Base-by-base conservation (phyloP, 1,139 yeast genomes). In the Scheffersomyces segobiensis region DNA sequence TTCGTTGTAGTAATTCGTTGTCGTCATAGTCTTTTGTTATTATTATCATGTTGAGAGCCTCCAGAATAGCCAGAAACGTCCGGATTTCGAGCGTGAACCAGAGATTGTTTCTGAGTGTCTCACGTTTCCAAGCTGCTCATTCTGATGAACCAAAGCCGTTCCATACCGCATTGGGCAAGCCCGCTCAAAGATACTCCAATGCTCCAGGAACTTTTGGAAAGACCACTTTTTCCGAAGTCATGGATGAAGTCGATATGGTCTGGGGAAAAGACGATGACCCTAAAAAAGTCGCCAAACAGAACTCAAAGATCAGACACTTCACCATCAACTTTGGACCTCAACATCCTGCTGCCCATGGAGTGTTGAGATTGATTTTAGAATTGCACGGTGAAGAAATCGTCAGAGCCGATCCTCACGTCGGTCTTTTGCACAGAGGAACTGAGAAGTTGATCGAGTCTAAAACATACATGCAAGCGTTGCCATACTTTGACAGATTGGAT, bases 281-380 rank as follows among this genome's bases (percentile, higher is more conserved):
- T 51, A 75, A 72, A 60, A 72, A 77, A 55, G 78, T 79, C 42
- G 80, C 72, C 50, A 80, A 75, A 64, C 83, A 80, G 69, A 80
- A 80, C 68, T 72, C 82, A 60, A 88, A 89, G 72, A 87, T 91
- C 69, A 86, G 96, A 75, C 96, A 91, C 73, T 91, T 91, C 78
- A 91, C 97, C 56, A 87, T 91, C 72, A 91, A 91, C 77, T 91
- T 91, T 71, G 97, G 97, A 50, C 97, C 97, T 52, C 97, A 91
- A 77, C 97, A 91, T 80, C 97, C 97, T 46, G 97, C 97, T 61
- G 97, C 97, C 53, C 97, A 91, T 79, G 97, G 97, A 64, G 97
- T 91, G 77, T 82, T 91, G 79, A 85, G 97, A 71, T 82, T 91
- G 75, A 91, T 91, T 75, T 81, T 91, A 69, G 97, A 91, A 78